phyloP scores from a whole-genome alignment of 768 basidiomycete species.

The Astraeus odoratus region DNA sequence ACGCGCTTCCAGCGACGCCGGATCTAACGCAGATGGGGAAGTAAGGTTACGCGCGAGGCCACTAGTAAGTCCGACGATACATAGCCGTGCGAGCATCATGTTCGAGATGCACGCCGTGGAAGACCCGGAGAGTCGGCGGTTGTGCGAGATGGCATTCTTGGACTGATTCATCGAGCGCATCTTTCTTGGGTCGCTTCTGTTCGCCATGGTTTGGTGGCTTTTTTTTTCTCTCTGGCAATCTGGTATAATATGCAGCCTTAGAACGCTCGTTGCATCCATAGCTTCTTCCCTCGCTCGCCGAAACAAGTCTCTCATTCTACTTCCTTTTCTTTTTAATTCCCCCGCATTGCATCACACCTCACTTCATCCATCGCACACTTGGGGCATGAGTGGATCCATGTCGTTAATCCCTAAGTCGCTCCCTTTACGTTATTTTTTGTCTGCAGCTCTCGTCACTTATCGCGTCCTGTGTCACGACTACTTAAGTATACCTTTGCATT shows the following conservation, averaged over 20 bases:
- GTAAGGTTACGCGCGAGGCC: background rate
- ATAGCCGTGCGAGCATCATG: constrained; percentile 52
- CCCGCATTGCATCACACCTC: too few species aligned
- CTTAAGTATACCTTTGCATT: too few species aligned
- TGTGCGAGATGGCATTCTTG: constrained; percentile 70
- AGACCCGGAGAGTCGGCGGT: constrained; percentile 61
- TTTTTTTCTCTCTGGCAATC: background rate
- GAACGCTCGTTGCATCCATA: background rate
- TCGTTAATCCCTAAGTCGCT: too few species aligned
- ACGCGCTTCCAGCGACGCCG: background rate
- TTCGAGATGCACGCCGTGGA: constrained; percentile 46
- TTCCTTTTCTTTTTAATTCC: background rate
- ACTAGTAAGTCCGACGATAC: constrained; percentile 46
- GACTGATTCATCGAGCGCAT: constrained; percentile 15
- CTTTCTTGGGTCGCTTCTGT: background rate
- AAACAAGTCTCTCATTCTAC: background rate
- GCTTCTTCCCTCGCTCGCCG: background rate
- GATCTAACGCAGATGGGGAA: background rate
- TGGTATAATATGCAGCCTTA: background rate
- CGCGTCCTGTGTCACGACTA: too few species aligned
- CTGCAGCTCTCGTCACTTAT: too few species aligned
- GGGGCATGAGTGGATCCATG: too few species aligned
- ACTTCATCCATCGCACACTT: too few species aligned
- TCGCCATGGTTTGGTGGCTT: background rate
- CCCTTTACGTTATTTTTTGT: too few species aligned